These are phyloP conservation scores for Gossypium anomalum DNA, from an alignment of 345 rosid species.

Conservation along the genomic window DNA sequence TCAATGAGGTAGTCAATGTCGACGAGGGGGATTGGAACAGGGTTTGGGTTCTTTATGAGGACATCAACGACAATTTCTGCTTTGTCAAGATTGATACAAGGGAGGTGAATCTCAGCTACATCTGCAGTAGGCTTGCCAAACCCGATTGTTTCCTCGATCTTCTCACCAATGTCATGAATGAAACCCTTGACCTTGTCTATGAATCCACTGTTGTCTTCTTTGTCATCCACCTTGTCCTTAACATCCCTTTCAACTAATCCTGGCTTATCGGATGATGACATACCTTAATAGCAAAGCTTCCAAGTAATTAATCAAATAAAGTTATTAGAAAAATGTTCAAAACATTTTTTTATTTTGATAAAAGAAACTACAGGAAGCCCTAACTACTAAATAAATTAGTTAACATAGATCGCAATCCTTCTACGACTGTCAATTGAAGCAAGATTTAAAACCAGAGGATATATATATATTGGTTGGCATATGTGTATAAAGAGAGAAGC, in stretches of 20 bases:
- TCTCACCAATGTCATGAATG: conserved; percentile 88
- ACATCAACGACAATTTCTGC: conserved; percentile 82
- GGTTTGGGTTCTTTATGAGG: conserved; percentile 92
- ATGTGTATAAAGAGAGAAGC: not conserved
- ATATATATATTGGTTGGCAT: not conserved
- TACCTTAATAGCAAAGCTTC: conserved; percentile 26
- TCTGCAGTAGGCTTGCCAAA: conserved; percentile 98
- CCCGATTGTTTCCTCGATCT: conserved; percentile 82
- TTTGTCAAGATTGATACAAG: conserved; percentile 70
- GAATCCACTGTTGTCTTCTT: conserved; percentile 77
- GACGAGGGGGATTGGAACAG: conserved; percentile 78
- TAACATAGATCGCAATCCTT: not conserved
- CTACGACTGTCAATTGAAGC: not conserved
- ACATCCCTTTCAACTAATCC: conserved; percentile 50
- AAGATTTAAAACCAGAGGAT: not conserved
- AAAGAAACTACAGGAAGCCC: not conserved
- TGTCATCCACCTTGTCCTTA: conserved; percentile 50
- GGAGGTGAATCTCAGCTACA: conserved; percentile 71
- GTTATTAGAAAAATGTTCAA: not conserved
- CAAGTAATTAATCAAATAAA: not conserved
- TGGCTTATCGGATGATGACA: conserved; percentile 71
- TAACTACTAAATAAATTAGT: not conserved
- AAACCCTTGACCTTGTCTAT: conserved; percentile 88
- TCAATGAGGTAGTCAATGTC: conserved; percentile 82
- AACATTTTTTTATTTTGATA: not conserved